A percentile compares a stretch with the other conserved stretches of the same genome.
These are phyloP conservation scores for Naganishia onofrii DNA, from an alignment of 768 basidiomycete genomes.

Conservation along the genomic window DNA sequence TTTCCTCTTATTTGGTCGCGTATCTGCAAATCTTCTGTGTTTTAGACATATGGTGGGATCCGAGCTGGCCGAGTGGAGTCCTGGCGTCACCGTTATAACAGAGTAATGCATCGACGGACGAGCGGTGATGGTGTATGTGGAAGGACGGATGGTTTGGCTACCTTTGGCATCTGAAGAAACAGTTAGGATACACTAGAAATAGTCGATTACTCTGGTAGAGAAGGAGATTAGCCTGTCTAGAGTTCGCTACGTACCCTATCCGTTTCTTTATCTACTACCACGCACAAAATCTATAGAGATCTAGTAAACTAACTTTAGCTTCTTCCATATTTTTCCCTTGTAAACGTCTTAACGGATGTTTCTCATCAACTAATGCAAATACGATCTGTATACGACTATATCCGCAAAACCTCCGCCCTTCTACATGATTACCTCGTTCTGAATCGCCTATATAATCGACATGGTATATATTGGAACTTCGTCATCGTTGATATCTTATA, in stretches of 20 bases:
- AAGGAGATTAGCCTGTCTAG: slow-evolving; percentile 9
- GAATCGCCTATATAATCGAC: neutral
- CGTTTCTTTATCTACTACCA: slow-evolving; percentile 19
- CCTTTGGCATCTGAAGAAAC: neutral
- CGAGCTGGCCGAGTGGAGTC: neutral
- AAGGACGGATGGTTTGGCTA: neutral
- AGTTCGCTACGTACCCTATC: slow-evolving; percentile 24
- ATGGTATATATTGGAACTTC: neutral
- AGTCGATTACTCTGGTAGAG: slow-evolving; percentile 12
- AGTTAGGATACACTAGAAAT: neutral
- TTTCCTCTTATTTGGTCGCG: slow-evolving; percentile 22
- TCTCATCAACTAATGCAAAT: slow-evolving; percentile 54
- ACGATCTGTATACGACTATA: slow-evolving; percentile 50
- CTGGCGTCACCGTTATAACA: neutral
- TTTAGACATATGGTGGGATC: neutral
- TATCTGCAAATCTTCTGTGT: neutral
- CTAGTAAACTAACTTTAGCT: slow-evolving; percentile 31
- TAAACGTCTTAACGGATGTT: slow-evolving; percentile 54
- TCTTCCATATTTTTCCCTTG: slow-evolving; percentile 54
- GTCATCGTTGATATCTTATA: neutral
- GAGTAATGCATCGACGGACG: neutral
- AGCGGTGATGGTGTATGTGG: neutral
- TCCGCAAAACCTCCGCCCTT: neutral
- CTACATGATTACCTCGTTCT: neutral
- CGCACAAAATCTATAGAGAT: slow-evolving; percentile 36